Conservation (phyloP, 2,329 filamentous ascomycete species). For the Orbilia brochopaga region DNA sequence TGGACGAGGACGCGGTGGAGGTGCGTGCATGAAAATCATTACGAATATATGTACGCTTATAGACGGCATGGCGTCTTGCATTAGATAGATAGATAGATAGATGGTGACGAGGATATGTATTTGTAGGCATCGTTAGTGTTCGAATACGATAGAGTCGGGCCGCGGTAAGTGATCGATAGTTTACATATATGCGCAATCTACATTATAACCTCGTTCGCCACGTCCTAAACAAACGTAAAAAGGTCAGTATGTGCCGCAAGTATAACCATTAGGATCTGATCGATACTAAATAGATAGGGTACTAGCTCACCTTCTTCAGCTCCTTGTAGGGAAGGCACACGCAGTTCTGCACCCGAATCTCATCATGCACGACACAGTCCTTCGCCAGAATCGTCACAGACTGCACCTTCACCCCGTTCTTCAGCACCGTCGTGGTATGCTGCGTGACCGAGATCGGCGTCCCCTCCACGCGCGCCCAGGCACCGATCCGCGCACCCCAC, state of each 20-base stretch:
- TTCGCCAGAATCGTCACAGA: slow-evolving; percentile 97
- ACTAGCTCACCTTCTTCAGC: slow-evolving; percentile 73
- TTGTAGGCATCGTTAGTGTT: no score
- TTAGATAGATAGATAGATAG: no score
- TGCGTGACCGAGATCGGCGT: slow-evolving; percentile 85
- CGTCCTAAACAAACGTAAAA: slow-evolving; percentile 71
- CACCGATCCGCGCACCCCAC: slow-evolving; percentile 92
- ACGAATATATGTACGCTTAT: no score
- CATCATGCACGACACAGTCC: slow-evolving; percentile 91
- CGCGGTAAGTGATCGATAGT: slow-evolving; percentile 5
- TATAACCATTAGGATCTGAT: no score
- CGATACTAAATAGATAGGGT: no score
- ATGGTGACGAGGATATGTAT: no score
- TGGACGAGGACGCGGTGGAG: background rate
- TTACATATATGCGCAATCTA: slow-evolving; percentile 58
- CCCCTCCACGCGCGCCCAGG: slow-evolving; percentile 98
- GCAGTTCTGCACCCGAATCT: slow-evolving; percentile 96
- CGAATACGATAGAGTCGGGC: no score
- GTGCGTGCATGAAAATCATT: background rate
- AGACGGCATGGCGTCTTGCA: no score
- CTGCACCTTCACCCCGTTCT: slow-evolving; percentile 98
- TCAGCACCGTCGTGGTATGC: slow-evolving; percentile 92
- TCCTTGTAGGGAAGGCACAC: slow-evolving; percentile 98
- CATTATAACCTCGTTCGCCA: slow-evolving; percentile 90
- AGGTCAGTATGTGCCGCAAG: no score